Percentiles rank a stretch among this genome's conserved stretches.
Conservation (phyloP, 2,329 filamentous ascomycete species). For the Helotiales sp. region DNA sequence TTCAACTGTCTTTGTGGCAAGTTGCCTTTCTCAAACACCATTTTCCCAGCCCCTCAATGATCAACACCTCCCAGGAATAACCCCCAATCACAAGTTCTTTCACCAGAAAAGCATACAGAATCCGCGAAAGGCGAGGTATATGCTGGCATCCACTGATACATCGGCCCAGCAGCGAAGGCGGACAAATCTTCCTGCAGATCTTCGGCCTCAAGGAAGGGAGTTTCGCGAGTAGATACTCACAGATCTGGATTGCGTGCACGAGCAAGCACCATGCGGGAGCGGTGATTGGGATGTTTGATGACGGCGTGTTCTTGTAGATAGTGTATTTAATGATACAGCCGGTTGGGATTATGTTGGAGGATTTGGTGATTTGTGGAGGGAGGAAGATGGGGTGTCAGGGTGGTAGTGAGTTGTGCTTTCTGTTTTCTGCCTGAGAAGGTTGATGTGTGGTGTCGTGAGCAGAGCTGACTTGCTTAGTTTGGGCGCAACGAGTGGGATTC, state of each 20-base stretch:
- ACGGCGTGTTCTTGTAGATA: constrained; percentile 4
- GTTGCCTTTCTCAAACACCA: too few species aligned
- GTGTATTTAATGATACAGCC: constrained; percentile 11
- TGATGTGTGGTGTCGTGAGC: background rate
- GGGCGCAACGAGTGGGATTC: background rate
- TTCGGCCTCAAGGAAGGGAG: background rate
- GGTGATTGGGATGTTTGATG: background rate
- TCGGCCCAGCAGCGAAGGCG: constrained; percentile 2
- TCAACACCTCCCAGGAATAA: background rate
- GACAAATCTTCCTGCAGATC: background rate
- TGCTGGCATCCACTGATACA: constrained; percentile 17
- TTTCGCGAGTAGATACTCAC: constrained; percentile 10
- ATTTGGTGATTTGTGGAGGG: background rate
- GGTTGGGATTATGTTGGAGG: constrained; percentile 3
- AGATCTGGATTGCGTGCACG: constrained; percentile 8
- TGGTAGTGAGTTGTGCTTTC: background rate
- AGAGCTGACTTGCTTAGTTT: background rate
- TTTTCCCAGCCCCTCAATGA: too few species aligned
- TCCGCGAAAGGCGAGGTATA: constrained; percentile 13
- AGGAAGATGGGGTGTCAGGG: background rate
- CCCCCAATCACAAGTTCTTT: constrained; percentile 14
- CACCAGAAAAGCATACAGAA: background rate
- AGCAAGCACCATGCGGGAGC: constrained; percentile 7
- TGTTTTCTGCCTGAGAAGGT: background rate
- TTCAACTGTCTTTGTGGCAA: too few species aligned